Evolutionary conservation across 1,284 basidiomycete species (phyloP), one percentile per base, ranked within the genome.

Genomic region (Ustilago xerochloae): DNA sequence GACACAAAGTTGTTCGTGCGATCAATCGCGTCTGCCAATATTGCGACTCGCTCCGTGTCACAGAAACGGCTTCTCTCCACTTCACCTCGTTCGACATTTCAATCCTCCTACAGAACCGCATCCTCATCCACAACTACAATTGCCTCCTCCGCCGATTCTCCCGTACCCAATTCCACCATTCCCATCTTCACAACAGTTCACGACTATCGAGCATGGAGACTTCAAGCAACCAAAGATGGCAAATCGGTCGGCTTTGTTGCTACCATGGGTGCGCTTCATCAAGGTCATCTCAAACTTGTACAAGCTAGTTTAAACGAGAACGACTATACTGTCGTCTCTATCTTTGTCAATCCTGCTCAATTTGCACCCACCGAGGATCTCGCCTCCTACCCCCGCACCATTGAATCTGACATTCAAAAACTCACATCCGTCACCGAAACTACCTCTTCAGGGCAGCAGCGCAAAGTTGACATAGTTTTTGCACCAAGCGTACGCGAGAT

Each of bases 261-360:
- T 0, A 99, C 96, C 38, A 99, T 99, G 97, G 96, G 96, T 26
- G 95, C 95, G 0, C 86, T 99, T 50, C 96, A 99, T 83, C 90
- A 92, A 26, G 96, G 97, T 0, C 96, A 98, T 85, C 87, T 97
- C 38, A 90, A 91, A 62, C 90, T 99, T 32, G 88, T 89, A 26
- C 84, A 86, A 35, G 82, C 88, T 54, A 94, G 93, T 0, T 87
- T 98, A 6, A 84, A 86, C 0, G 89, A 91, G 61, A 94, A 95
- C 81, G 92, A 95, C 67, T 85, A 91, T 45, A 98, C 96, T 0
- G 90, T 98, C 69, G 87, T 97, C 65, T 97, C 95, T 13, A 93
- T 99, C 76, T 99, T 97, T 85, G 94, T 98, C 63, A 98, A 99
- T 84, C 97, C 97, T 0, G 92, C 95, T 9, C 95, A 99, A 86